Evolutionary conservation across 2,329 filamentous ascomycete genomes (phyloP), one percentile per base, ranked within the genome.

Genomic region (Fusarium sacchari): DNA sequence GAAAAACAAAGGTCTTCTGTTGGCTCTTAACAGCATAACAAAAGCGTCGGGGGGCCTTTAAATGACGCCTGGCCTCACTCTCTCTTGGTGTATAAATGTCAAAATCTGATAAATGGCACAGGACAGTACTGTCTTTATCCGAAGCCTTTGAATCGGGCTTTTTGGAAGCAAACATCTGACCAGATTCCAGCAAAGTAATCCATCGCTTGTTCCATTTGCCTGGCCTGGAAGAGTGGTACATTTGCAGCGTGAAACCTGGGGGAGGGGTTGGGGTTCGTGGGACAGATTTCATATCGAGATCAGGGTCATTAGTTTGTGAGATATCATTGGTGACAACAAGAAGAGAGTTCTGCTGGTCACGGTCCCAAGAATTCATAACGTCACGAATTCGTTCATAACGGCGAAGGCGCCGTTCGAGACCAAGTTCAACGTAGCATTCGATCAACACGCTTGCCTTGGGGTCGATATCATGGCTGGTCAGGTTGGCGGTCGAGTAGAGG

Each of bases 11-110:
- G 0, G 92, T 92, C 82, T 96, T 97, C 79, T 97, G 92, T 83
- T 97, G 95, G 76, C 94, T 97, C 83, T 97, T 98, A 76, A 98
- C 88, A 2, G 94, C 95, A 78, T 93, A 96, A 83, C 94, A 97
- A 75, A 91, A 88, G 79, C 92, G 93, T 82, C 96, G 97, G 0
- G 96, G 96, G 2, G 95, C 92, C 77, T 92, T 95, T 60, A 98
- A 87, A 72, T 90, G 88, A 77, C 92, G 93, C 42, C 89, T 86
- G 71, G 90, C 83, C 74, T 94, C 91, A 49, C 89, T 88, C 58
- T 89, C 86, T 10, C 91, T 94, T 4, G 94, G 93, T 3, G 87
- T 89, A 83, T 98, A 98, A 55, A 98, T 93, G 79, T 98, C 96
- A 81, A 96, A 98, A 82, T 98, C 95, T 6, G 94, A 94, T 53